Conservation (phyloP, 2,329 filamentous ascomycete genomes). For the Neurospora crassa region DNA sequence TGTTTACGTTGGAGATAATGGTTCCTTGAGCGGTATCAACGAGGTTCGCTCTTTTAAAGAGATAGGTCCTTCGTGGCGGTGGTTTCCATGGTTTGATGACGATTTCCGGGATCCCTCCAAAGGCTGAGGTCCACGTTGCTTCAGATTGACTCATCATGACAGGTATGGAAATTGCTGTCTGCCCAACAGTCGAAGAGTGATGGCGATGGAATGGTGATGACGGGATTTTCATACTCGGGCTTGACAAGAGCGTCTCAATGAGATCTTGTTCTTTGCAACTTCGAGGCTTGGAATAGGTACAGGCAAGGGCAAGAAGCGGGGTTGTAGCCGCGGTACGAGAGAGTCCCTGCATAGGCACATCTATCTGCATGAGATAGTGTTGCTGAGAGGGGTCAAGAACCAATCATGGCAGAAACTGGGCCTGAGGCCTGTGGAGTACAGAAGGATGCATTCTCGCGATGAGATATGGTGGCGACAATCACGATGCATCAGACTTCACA, state of each 20-base stretch:
- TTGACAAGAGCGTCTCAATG: background rate
- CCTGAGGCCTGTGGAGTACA: background rate
- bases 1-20: background rate
- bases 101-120: background rate
- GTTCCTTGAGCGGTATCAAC: background rate
- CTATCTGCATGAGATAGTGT: background rate
- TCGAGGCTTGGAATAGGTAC: background rate
- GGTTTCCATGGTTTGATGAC: slow-evolving; percentile 1
- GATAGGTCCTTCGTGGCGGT: background rate
- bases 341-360: background rate
- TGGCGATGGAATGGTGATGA: background rate
- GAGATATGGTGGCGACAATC: background rate
- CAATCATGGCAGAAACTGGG: background rate
- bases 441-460: background rate
- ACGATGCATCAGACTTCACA: background rate
- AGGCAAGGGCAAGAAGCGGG: background rate
- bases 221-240: background rate
- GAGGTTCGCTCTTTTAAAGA: background rate
- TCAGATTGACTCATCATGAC: background rate
- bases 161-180: background rate
- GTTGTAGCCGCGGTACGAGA: background rate
- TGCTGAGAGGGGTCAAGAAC: background rate
- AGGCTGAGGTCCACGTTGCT: background rate
- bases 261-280: background rate
- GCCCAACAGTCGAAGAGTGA: background rate